A percentile compares a stretch with the other conserved stretches of the same genome.
Evolutionary conservation across 768 basidiomycete species (phyloP).

Genomic region (Naganishia antarctica): DNA sequence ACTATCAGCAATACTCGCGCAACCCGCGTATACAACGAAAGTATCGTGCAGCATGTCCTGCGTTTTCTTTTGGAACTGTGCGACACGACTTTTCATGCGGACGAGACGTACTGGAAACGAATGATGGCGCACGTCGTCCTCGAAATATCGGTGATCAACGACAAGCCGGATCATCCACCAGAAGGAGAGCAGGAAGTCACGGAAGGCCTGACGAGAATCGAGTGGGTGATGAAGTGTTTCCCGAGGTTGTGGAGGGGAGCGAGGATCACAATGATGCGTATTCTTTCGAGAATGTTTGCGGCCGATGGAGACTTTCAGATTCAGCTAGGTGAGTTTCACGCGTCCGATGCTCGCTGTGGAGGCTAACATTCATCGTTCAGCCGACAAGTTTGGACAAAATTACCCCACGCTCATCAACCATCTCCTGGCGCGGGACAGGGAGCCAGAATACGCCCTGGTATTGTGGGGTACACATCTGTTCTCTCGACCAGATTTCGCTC

Average conservation of each 20-base stretch:
- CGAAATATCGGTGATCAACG: background rate
- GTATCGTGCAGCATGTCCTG: background rate
- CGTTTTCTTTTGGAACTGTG: constrained; percentile 10
- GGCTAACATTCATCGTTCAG: constrained; percentile 50
- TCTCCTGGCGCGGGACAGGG: constrained; percentile 85
- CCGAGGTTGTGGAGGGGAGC: constrained; percentile 80
- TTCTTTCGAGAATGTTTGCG: constrained; percentile 69
- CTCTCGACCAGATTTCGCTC: constrained; percentile 78
- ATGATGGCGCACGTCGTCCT: constrained; percentile 28
- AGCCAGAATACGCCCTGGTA: constrained; percentile 90
- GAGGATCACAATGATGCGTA: constrained; percentile 70
- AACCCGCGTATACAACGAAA: constrained; percentile 11
- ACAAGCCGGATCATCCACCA: constrained; percentile 8
- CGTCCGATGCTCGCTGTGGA: background rate
- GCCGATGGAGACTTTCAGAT: constrained; percentile 70
- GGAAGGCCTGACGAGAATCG: constrained; percentile 53
- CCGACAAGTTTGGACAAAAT: constrained; percentile 73
- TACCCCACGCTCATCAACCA: constrained; percentile 84
- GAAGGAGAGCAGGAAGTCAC: background rate
- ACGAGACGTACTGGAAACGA: constrained; percentile 37
- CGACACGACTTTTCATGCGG: constrained; percentile 33
- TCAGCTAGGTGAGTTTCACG: constrained; percentile 63
- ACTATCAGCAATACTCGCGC: constrained; percentile 58
- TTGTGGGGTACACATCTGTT: constrained; percentile 59
- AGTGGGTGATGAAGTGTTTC: constrained; percentile 64